Conservation (phyloP, 2,329 filamentous ascomycete genomes). For the Penicillium sp. region DNA sequence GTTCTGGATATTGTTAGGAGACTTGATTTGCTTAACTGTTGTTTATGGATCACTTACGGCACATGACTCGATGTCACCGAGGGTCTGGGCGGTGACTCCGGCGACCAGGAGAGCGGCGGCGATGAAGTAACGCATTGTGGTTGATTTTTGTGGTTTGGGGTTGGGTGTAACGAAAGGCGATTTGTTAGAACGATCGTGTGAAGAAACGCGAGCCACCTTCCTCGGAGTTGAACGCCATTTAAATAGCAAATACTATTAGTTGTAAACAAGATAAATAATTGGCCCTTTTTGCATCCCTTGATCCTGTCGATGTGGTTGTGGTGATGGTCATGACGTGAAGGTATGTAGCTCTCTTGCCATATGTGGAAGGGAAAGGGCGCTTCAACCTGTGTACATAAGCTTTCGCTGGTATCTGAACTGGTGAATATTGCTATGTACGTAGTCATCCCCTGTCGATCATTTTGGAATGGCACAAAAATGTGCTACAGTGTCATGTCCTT, state of each 20-base stretch:
- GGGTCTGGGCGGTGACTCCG: constrained; percentile 9
- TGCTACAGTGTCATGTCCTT: constrained; percentile 13
- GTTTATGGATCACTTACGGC: constrained; percentile 13
- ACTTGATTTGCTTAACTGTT: neutral
- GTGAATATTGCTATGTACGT: neutral
- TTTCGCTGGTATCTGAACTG: constrained; percentile 13
- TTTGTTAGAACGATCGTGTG: neutral
- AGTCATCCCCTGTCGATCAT: constrained; percentile 7
- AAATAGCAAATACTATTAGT: neutral
- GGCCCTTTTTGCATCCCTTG: constrained; percentile 17
- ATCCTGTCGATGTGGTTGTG: constrained; percentile 4
- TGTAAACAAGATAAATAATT: constrained; percentile 11
- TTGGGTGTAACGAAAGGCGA: neutral
- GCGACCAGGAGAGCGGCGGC: constrained; percentile 16
- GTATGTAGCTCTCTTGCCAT: constrained; percentile 13
- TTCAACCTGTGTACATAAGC: constrained; percentile 8
- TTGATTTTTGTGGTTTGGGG: neutral
- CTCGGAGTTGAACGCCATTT: neutral
- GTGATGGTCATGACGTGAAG: constrained; percentile 14
- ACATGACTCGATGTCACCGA: constrained; percentile 9
- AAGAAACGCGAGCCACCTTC: neutral
- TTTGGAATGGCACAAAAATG: constrained; percentile 24
- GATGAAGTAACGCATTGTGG: constrained; percentile 23
- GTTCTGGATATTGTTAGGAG: constrained; percentile 7
- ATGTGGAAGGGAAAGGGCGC: neutral